Percentiles rank a stretch among this genome's conserved stretches.
Conservation (phyloP, 768 basidiomycete genomes). For the Hirschioporus abietinus region DNA sequence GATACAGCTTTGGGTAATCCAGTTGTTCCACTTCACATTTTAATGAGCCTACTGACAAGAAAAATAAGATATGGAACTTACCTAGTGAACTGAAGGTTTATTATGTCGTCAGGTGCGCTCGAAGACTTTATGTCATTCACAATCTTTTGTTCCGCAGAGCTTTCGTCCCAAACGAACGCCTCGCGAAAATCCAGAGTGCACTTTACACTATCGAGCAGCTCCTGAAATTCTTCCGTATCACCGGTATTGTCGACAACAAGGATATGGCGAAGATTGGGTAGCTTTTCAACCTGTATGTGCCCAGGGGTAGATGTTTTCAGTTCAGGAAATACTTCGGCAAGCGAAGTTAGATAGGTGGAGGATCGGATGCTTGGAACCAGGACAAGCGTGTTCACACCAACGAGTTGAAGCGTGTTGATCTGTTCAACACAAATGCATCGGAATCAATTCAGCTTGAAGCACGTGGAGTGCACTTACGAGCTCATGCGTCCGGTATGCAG, state of each 20-base stretch:
- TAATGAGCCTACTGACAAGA: neutral
- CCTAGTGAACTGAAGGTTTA: conserved; percentile 87
- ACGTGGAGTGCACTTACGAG: conserved; percentile 43
- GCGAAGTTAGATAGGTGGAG: conserved; percentile 57
- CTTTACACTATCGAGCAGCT: conserved; percentile 35
- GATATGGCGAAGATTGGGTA: conserved; percentile 60
- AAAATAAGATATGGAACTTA: conserved; percentile 21
- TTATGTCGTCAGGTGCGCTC: conserved; percentile 59
- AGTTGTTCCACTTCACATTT: conserved; percentile 60
- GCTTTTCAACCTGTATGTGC: conserved; percentile 46
- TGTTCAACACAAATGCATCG: conserved; percentile 22
- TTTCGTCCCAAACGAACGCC: conserved; percentile 62
- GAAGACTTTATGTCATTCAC: conserved; percentile 38
- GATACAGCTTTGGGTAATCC: conserved; percentile 81
- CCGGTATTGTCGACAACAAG: conserved; percentile 62
- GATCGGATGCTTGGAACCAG: conserved; percentile 64
- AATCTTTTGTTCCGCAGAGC: conserved; percentile 33
- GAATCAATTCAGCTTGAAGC: neutral
- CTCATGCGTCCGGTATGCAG: conserved; percentile 69
- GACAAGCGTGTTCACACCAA: conserved; percentile 64
- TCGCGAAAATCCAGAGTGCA: conserved; percentile 69
- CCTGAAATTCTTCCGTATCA: conserved; percentile 33
- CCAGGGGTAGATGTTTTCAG: conserved; percentile 45
- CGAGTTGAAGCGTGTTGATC: conserved; percentile 59
- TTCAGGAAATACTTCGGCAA: conserved; percentile 53